These are phyloP conservation scores for Phytopythium helicoides DNA, from an alignment of 352 stramenopile genomes.

Conservation along the genomic window DNA sequence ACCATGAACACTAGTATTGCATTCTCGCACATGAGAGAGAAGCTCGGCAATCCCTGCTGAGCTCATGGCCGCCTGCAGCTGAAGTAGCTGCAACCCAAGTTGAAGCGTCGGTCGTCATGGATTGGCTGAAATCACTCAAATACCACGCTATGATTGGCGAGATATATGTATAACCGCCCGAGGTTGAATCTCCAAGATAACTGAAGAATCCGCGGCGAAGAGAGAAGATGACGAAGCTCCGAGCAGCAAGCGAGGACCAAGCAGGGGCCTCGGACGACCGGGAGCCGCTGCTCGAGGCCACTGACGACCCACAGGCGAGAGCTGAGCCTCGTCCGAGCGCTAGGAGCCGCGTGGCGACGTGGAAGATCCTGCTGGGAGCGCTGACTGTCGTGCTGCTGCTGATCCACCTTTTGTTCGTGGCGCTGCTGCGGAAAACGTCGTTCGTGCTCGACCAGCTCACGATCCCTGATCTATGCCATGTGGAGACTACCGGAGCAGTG, in stretches of 20 bases:
- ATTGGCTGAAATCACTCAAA: no score
- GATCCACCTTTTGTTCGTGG: constrained; percentile 64
- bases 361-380: constrained; percentile 23
- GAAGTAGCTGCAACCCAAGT: no score
- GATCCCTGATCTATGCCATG: constrained; percentile 71
- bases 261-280: constrained; percentile 8
- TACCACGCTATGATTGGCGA: no score
- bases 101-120: no score
- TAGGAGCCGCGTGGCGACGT: constrained; percentile 11
- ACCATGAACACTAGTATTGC: no score
- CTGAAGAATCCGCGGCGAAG: no score
- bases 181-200: no score
- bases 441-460: constrained; percentile 54
- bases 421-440: constrained; percentile 58
- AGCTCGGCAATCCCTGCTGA: no score
- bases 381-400: constrained; percentile 32
- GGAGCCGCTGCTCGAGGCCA: constrained; percentile 19
- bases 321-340: neutral
- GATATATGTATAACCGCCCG: no score
- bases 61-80: no score
- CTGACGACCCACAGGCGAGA: neutral
- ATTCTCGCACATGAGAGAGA: no score
- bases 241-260: neutral
- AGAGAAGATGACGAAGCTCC: neutral
- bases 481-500: constrained; percentile 39